Base-by-base conservation (phyloP, 768 basidiomycete species). In the Mycena rebaudengoi region DNA sequence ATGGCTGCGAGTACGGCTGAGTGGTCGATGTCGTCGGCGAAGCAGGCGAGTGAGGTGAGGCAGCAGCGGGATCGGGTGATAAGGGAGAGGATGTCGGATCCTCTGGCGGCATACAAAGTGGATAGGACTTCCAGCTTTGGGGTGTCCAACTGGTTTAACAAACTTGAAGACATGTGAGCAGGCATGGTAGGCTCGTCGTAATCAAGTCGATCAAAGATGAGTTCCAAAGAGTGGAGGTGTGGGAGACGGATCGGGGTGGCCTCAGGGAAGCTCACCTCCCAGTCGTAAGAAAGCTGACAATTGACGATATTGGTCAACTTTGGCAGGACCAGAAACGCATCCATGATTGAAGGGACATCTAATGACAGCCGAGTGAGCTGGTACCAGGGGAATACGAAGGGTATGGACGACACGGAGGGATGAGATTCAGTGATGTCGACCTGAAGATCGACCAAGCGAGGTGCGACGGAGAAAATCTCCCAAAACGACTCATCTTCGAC, bases 341-440 rank as follows among this genome's bases (percentile, higher is more conserved):
- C 55, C n/a, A 43, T 35, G 41, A 29, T 44, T 2, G 49, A 51
- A 20, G 49, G 8, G 23, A 58, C 50, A 4, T 54, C 52, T 1
- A 49, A 52, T 6, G 49, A 58, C 2, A 64, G 50, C 7, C 55
- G 55, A 10, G 55, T 64, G n/a, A 64, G 48, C 48, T 58, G 62
- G 14, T 52, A 28, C 55, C 55, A 58, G 13, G 55, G 55, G 11
- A 64, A 23, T 2, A 28, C 12, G 28, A 64, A 64, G 5, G 62
- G 62, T n/a, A n/a, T n/a, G n/a, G n/a, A n/a, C n/a, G n/a, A n/a
- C n/a, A n/a, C n/a, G 10, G 55, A 11, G 16, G n/a, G 41, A 3
- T 16, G 14, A 25, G 44, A 32, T n/a, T 16, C 4, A 4, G 5
- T 4, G 2, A 21, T 5, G 29, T 33, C 49, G 32, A 40, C 41